Base-by-base conservation (phyloP, 306 rosid genomes). In the Rosa lucieae region DNA sequence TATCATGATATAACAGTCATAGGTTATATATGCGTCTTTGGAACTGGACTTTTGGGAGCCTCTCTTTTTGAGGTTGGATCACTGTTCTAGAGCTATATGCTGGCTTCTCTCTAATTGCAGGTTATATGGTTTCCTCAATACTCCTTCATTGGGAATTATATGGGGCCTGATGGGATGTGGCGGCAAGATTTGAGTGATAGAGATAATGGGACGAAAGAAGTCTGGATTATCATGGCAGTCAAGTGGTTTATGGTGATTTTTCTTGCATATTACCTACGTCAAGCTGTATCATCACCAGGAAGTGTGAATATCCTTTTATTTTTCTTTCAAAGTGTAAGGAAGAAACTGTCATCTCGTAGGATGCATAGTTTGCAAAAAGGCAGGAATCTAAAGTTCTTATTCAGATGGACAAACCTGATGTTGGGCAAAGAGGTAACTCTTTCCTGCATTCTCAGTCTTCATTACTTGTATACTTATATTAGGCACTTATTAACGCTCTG, bases 41-140 rank as follows among this genome's bases (percentile, higher is more conserved):
- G 90, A 85, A 86, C 88, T 72, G 98, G 98, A 83, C 91, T 94
- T 75, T 85, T 94, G 72, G 93, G 87, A 76, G 97, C 84, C 81
- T 92, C 75, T 86, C 97, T 92, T 82, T 94, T 94, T 85, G 86
- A 75, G 93, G 88, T 44, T 87, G 97, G 97, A 85, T 92, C 82
- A 83, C 89, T 84, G 94, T 80, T 56, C 29, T 94, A 80, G 97
- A 94, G 87, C 75, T 92, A 72, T 94, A 73, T 84, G 97, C 97
- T 11, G 97, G 98, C 61, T 92, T 94, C 81, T 73, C 97, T 72
- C 80, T 94, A 73, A 86, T 75, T 91, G 98, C 10, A 97, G 98
- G 70, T 70, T 94, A 67, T 92, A 90, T 77, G 98, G 87, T 90
- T 94, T 80, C 81, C 94, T 1, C 88, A 91, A 76, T 84, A 85